Evolutionary conservation across 257 asterid genomes (phyloP), one percentile per base, ranked within the genome.

Genomic region (Striga asiatica): DNA sequence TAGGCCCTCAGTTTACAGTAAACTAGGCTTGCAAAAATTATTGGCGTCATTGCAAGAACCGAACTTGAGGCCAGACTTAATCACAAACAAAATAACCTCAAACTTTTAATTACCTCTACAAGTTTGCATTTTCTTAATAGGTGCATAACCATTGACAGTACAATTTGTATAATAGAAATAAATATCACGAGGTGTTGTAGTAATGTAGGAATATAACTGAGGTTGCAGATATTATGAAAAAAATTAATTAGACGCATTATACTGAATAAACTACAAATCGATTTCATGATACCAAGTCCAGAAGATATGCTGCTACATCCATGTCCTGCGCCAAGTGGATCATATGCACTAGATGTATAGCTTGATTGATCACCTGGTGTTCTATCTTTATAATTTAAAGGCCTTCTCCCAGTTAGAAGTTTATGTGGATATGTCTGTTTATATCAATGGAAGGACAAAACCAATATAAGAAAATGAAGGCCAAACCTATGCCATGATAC

Each of bases 281-380:
- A n/a, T n/a, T n/a, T n/a, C n/a, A n/a, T 17, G 41, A 18, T 82
- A 89, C 97, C 97, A 60, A 89, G 97, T 66, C 89, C 94, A 61
- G 97, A 85, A 58, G 97, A 89, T 56, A 89, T 79, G 57, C 95
- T 81, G 73, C 76, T 85, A 75, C 97, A 89, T 55, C 97, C 95
- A 67, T 85, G 94, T 59, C 87, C 97, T n/a, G 86, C 71, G 52
- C 76, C 82, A 68, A 89, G 72, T 34, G 94, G 89, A 47, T 89
- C 81, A 49, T 75, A 80, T 51, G 67, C 82, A 50, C 67, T 31
- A 61, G 69, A 65, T 8, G 76, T 56, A 60, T 51, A 41, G 29
- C 67, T 72, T 39, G 78, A 54, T 58, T 27, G 53, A 57, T 73
- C 66, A 58, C 67, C 74, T 65, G 39, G 43, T 63, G 74, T 54